Base-by-base conservation (phyloP, 1,284 basidiomycete genomes). In the Neolentinus lepideus region DNA sequence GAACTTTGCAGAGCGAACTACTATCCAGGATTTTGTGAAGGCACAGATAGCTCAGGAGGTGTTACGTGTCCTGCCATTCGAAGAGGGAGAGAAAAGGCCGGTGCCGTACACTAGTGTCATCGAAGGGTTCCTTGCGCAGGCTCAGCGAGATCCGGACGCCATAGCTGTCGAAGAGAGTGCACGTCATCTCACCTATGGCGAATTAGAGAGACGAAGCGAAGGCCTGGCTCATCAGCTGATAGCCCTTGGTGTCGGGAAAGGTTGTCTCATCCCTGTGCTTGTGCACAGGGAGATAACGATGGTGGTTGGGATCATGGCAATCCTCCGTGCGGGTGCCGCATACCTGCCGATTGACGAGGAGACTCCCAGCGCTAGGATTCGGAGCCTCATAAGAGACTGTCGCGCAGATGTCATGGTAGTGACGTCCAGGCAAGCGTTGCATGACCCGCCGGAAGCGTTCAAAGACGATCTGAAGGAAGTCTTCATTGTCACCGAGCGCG, bases 221-320 rank as follows among this genome's bases (percentile, higher is more conserved):
- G 29, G 6, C 29, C 6, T 31, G 12, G 29, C 29, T 4, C 29
- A 31, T 31, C 29, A 31, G 29, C 29, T 31, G 29, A 12, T 31
- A 31, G 29, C 29, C 12, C 29, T 31, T 12, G 79, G 78, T n/a
- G 68, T 83, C 29, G 60, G 60, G n/a, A 70, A 75, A 2, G 77
- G 76, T 47, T 72, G 75, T 52, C 77, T 80, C 1, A 75, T 83
- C 43, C 78, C 78, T 57, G 67, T 83, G 33, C 70, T 83, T 16
- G 75, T 77, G 11, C 79, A 80, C 61, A 75, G 81, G 26, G 79
- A 75, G 27, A 78, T 83, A 52, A 61, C 67, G 10, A 79, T 83
- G 78, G 72, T 83, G 33, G 66, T 81, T 43, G 80, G 76, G 16
- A 80, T 46, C 43, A 19, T 46, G 19, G 43, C 43, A 4, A 16